Base-by-base conservation (phyloP, 192 early-diverging fungal genomes). In the Haplosporangium gracile region DNA sequence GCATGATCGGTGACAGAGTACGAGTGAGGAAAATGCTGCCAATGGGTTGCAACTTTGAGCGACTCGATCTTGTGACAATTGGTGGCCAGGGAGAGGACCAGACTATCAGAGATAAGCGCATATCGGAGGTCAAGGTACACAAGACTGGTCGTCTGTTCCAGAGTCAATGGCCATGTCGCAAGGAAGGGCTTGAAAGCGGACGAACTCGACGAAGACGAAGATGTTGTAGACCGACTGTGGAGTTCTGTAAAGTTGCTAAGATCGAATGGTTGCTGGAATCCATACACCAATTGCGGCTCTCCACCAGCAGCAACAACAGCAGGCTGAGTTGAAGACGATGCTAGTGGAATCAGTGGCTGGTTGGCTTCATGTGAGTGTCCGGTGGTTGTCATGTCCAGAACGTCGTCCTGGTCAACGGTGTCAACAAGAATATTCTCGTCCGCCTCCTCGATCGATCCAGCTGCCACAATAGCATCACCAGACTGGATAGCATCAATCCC, bases 1-100 rank as follows among this genome's bases (percentile, higher is more conserved):
- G 84, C 78, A 36, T 34, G 70, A 32, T 86, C 84, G 4, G 78
- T 86, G 8, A 86, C 79, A 22, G 84, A 86, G 76, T 81, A 86
- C 0, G 79, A 72, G 22, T 86, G 74, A 0, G 77, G 75, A 39
- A 68, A 81, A 57, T 80, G 68, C 36, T 86, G 84, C 79, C 79
- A 81, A 49, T 81, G 79, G 11, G 84, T 86, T 20, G 79, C 84
- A 3, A 86, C 63, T 36, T 86, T 86, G 22, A 86, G 47, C 24
- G 55, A 81, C 63, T 86, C 79, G 65, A 86, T 86, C 53, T 68
- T 80, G n/a, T 51, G 84, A 29, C 84, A 86, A 47, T 68, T 81
- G 16, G 55, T n/a, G 3, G 84, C 71, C 40, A 86, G 65, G 13
- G 76, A 80, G n/a, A 77, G 20, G 68, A 86, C 74, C 24, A 86